phyloP scores from a whole-genome alignment of 2,329 filamentous ascomycete species.

The Lachnellula cervina region DNA sequence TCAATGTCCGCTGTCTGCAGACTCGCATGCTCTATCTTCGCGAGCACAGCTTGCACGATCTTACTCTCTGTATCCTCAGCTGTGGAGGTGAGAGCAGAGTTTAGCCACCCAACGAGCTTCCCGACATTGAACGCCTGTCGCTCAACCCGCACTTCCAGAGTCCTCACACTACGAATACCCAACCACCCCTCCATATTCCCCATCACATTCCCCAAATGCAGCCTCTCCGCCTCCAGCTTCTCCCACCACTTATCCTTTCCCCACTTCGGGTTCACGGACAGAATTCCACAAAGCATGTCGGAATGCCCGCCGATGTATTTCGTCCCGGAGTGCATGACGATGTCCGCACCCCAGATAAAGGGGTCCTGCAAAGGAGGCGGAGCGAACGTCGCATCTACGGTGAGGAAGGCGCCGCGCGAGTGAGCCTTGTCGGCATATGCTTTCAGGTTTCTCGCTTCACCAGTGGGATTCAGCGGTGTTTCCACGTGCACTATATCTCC shows the following conservation, averaged over 20 bases:
- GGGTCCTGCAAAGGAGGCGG: slow-evolving; percentile 87
- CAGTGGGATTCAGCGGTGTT: slow-evolving; percentile 88
- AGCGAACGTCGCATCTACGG: slow-evolving; percentile 88
- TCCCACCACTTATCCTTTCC: slow-evolving; percentile 51
- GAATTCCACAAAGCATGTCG: slow-evolving; percentile 84
- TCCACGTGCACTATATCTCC: slow-evolving; percentile 90
- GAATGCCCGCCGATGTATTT: slow-evolving; percentile 97
- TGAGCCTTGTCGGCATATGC: slow-evolving; percentile 70
- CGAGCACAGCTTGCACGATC: slow-evolving; percentile 50
- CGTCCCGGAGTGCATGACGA: slow-evolving; percentile 88
- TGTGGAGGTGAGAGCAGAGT: slow-evolving; percentile 28
- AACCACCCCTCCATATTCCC: slow-evolving; percentile 91
- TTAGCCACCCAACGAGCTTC: slow-evolving; percentile 67
- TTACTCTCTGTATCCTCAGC: slow-evolving; percentile 34
- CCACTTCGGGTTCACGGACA: slow-evolving; percentile 56
- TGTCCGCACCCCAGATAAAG: slow-evolving; percentile 73
- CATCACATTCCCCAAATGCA: slow-evolving; percentile 79
- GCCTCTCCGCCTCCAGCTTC: slow-evolving; percentile 60
- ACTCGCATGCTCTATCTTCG: slow-evolving; percentile 68
- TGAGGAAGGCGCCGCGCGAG: slow-evolving; percentile 66
- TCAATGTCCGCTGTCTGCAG: slow-evolving; percentile 62
- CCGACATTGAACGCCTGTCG: slow-evolving; percentile 70
- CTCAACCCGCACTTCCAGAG: slow-evolving; percentile 75
- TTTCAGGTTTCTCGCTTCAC: slow-evolving; percentile 70
- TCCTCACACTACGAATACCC: slow-evolving; percentile 78